These are phyloP conservation scores for Penicillium antarcticum DNA, from an alignment of 495 filamentous ascomycete species.

Conservation along the genomic window DNA sequence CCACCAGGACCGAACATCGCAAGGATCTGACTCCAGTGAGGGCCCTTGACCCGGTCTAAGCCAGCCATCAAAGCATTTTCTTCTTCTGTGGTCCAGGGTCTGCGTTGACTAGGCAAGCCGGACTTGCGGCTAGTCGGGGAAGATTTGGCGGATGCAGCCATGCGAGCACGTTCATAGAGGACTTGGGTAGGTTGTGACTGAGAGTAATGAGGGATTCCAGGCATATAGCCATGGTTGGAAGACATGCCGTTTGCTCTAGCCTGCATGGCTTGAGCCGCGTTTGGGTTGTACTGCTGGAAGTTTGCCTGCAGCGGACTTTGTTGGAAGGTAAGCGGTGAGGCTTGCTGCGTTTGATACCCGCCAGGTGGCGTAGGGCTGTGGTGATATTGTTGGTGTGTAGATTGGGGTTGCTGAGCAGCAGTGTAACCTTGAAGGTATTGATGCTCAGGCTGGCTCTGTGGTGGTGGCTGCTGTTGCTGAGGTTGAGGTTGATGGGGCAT, in stretches of 20 bases:
- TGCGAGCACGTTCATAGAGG: constrained; percentile 77
- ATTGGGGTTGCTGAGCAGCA: constrained; percentile 23
- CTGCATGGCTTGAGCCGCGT: constrained; percentile 33
- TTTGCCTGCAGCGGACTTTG: constrained; percentile 39
- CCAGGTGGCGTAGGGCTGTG: constrained; percentile 37
- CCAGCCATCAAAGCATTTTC: constrained; percentile 92
- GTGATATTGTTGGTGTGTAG: constrained; percentile 34
- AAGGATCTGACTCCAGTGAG: constrained; percentile 94
- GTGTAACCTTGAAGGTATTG: constrained; percentile 31
- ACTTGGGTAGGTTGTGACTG: constrained; percentile 76
- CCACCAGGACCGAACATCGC: constrained; percentile 83
- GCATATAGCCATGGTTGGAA: constrained; percentile 45
- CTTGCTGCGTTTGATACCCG: constrained; percentile 33
- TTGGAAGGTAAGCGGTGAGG: constrained; percentile 37
- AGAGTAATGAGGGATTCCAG: constrained; percentile 56
- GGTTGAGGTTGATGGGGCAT: constrained; percentile 17
- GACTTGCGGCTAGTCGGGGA: constrained; percentile 70
- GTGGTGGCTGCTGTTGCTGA: constrained; percentile 23
- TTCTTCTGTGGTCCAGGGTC: constrained; percentile 88
- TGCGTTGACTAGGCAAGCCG: constrained; percentile 76
- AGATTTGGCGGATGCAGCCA: constrained; percentile 76
- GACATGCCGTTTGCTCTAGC: constrained; percentile 31
- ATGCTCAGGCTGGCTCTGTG: constrained; percentile 29
- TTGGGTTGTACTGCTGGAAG: constrained; percentile 47
- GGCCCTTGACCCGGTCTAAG: constrained; percentile 85